A percentile compares a stretch with the other conserved stretches of the same genome.
phyloP scores from a whole-genome alignment of 192 early-diverging fungal genomes.

The Chytriomyces sp. region DNA sequence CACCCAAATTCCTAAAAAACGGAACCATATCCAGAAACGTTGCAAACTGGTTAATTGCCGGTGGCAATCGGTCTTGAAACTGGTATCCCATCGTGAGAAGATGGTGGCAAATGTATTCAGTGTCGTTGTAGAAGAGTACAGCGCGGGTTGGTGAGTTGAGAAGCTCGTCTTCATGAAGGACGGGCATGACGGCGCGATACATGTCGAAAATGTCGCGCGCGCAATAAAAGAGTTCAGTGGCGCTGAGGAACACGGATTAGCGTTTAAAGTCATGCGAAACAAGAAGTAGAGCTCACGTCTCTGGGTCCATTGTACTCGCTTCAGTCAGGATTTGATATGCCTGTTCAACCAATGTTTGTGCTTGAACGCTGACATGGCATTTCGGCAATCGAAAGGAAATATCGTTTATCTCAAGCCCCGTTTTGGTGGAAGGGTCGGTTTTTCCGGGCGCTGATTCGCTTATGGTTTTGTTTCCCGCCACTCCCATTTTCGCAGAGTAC shows the following conservation, averaged over 20 bases:
- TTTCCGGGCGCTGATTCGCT: slow-evolving; percentile 8
- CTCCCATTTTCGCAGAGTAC: slow-evolving; percentile 20
- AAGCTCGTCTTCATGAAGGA: slow-evolving; percentile 62
- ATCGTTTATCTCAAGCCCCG: slow-evolving; percentile 4
- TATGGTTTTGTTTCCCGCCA: neutral
- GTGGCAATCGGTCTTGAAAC: slow-evolving; percentile 45
- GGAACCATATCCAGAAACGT: slow-evolving; percentile 62
- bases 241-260: slow-evolving; percentile 15
- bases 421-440: slow-evolving; percentile 23
- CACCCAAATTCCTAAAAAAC: slow-evolving; percentile 55
- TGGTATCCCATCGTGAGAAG: slow-evolving; percentile 54
- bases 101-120: slow-evolving; percentile 57
- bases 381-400: slow-evolving; percentile 39
- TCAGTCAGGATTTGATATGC: slow-evolving; percentile 40
- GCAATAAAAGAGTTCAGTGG: slow-evolving; percentile 38
- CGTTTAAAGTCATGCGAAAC: neutral
- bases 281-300: slow-evolving; percentile 22
- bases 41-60: slow-evolving; percentile 40
- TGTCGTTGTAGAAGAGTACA: slow-evolving; percentile 73
- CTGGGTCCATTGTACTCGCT: slow-evolving; percentile 18
- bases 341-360: slow-evolving; percentile 48
- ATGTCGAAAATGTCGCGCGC: slow-evolving; percentile 60
- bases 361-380: slow-evolving; percentile 46
- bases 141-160: slow-evolving; percentile 55
- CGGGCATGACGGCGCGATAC: slow-evolving; percentile 68